Conservation (phyloP, 352 stramenopile genomes). For the Pythium periplocum region DNA sequence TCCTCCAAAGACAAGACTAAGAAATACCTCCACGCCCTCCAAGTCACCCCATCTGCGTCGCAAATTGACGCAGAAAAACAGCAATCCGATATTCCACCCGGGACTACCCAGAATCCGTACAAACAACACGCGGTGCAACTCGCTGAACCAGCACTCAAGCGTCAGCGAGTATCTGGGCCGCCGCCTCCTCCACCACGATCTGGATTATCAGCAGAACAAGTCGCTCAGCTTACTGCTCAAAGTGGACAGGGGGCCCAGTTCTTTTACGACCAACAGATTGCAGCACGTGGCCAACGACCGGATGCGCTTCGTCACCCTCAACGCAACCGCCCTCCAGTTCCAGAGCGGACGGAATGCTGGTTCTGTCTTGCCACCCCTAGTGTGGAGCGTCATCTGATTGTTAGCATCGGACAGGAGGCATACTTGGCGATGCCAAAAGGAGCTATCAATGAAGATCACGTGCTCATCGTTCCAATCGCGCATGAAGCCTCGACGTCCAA, state of each 20-base stretch:
- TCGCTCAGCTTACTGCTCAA: conserved; percentile 53
- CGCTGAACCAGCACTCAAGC: conserved; percentile 33
- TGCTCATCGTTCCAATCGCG: conserved; percentile 75
- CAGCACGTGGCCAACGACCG: conserved; percentile 42
- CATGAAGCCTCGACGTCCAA: conserved; percentile 58
- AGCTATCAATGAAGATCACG: conserved; percentile 67
- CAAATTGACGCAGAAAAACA: conserved; percentile 16
- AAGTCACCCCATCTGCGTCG: conserved; percentile 36
- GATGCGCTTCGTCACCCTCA: conserved; percentile 28
- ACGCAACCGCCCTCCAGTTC: conserved; percentile 23
- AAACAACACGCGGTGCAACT: conserved; percentile 7
- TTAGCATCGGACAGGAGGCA: conserved; percentile 72
- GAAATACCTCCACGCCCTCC: conserved; percentile 78
- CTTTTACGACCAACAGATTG: conserved; percentile 72
- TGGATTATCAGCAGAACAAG: conserved; percentile 57
- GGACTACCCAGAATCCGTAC: conserved; percentile 74
- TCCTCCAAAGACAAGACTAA: conserved; percentile 61
- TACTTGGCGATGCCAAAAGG: conserved; percentile 82
- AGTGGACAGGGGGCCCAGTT: conserved; percentile 41
- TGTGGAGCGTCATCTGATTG: conserved; percentile 76
- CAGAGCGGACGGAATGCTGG: conserved; percentile 76
- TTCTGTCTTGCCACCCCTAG: conserved; percentile 78
- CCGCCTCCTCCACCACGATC: conserved; percentile 9
- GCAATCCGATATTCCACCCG: conserved; percentile 55
- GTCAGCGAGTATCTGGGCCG: conserved; percentile 21